Percentiles rank a stretch among this genome's conserved stretches.
These are phyloP conservation scores for Polytrichum formosum DNA, from an alignment of 225 moss, liverwort and hornwort species.

Conservation along the genomic window DNA sequence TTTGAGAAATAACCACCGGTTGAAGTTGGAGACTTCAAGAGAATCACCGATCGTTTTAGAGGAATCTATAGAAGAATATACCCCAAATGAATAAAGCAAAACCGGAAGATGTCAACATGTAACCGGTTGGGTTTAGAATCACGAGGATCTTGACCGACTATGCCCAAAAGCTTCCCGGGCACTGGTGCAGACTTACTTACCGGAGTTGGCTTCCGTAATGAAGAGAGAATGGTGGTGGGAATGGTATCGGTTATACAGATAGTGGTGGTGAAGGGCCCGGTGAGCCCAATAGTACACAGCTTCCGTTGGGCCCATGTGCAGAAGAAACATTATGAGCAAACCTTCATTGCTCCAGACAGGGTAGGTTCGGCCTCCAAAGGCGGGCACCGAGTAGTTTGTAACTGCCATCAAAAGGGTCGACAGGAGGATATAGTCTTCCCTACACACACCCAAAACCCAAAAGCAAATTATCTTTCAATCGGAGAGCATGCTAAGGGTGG, in stretches of 20 bases:
- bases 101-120: no score
- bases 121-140: no score
- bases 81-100: no score
- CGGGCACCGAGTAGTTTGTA: conserved; percentile 9
- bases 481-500: no score
- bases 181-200: conserved; percentile 5
- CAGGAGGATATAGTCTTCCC: conserved; percentile 76
- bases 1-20: no score
- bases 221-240: conserved; percentile 64
- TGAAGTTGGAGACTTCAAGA: no score
- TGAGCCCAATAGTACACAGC: conserved; percentile 62
- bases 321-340: conserved; percentile 33
- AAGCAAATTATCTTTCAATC: neutral
- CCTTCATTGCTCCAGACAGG: conserved; percentile 32
- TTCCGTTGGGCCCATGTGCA: conserved; percentile 59
- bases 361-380: conserved; percentile 25
- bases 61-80: no score
- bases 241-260: conserved; percentile 49
- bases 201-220: conserved; percentile 51
- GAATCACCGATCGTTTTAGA: no score
- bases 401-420: conserved; percentile 19
- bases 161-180: no score
- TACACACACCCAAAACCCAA: conserved; percentile 13
- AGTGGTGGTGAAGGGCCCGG: conserved; percentile 61
- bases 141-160: no score